These are phyloP conservation scores for Leccinellum luteum DNA, from an alignment of 768 basidiomycete species.

Conservation along the genomic window DNA sequence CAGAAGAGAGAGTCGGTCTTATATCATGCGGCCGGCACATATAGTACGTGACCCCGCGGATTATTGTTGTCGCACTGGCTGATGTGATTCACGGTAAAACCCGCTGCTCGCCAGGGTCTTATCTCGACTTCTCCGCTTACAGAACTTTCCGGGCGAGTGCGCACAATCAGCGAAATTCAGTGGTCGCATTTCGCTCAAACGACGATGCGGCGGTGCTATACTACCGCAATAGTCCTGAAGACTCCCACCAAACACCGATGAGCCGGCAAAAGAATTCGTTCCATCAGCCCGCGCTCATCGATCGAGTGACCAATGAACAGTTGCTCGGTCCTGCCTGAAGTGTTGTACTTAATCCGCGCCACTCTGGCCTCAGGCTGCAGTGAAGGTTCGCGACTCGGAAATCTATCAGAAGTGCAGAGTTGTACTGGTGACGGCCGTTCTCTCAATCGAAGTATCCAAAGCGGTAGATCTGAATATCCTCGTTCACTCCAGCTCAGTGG, in stretches of 20 bases:
- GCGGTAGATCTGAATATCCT: neutral
- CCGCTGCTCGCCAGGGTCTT: neutral
- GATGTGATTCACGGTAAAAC: neutral
- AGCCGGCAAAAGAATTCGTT: no score
- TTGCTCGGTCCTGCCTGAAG: no score
- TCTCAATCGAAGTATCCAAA: no score
- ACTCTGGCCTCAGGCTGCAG: no score
- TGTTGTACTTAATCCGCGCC: no score
- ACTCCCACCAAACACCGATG: no score
- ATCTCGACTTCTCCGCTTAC: neutral
- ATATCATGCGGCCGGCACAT: neutral
- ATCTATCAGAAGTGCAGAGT: no score
- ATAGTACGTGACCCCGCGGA: no score
- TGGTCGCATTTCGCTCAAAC: neutral
- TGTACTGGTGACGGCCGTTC: no score
- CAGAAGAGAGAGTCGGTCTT: neutral
- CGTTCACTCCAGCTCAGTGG: neutral
- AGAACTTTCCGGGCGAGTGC: neutral
- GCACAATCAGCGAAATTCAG: neutral
- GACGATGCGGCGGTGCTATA: neutral
- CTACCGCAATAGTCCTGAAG: neutral
- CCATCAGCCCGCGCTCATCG: no score
- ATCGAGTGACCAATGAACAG: no score
- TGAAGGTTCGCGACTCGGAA: no score
- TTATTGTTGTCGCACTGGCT: neutral